Conservation (phyloP, 176 grass and related monocot genomes). For the Olyra latifolia region DNA sequence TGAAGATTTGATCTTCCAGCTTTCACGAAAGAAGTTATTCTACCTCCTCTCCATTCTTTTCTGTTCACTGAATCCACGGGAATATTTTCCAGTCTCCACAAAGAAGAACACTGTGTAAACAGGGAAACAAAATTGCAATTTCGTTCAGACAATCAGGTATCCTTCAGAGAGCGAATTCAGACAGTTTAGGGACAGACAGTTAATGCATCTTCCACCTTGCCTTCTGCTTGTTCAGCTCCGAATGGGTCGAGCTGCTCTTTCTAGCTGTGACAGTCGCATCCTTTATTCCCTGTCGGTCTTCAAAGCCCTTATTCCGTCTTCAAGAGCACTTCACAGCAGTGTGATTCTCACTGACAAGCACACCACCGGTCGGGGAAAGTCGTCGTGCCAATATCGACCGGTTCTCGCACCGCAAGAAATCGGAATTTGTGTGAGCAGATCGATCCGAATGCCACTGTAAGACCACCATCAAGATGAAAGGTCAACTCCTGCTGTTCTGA, state of each 20-base stretch:
- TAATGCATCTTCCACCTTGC: background rate
- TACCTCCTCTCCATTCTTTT: background rate
- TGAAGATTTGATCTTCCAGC: constrained; percentile 5
- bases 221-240: background rate
- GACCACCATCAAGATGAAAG: background rate
- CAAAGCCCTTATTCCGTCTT: constrained; percentile 12
- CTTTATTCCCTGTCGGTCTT: constrained; percentile 25
- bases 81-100: background rate
- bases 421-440: background rate
- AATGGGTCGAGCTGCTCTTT: background rate
- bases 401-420: constrained; percentile 18
- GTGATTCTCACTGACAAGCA: constrained; percentile 16
- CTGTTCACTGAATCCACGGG: background rate
- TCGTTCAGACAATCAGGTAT: background rate
- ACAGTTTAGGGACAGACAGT: background rate
- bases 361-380: constrained; percentile 1
- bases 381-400: background rate
- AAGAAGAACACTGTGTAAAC: background rate
- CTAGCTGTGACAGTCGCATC: background rate
- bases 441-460: background rate
- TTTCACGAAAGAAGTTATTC: background rate
- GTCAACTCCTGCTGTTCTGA: background rate
- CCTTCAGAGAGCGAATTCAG: background rate
- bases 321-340: background rate
- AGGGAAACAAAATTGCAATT: background rate